These are phyloP conservation scores for Hyaloscypha hepaticicola DNA, from an alignment of 495 filamentous ascomycete genomes.

Conservation along the genomic window DNA sequence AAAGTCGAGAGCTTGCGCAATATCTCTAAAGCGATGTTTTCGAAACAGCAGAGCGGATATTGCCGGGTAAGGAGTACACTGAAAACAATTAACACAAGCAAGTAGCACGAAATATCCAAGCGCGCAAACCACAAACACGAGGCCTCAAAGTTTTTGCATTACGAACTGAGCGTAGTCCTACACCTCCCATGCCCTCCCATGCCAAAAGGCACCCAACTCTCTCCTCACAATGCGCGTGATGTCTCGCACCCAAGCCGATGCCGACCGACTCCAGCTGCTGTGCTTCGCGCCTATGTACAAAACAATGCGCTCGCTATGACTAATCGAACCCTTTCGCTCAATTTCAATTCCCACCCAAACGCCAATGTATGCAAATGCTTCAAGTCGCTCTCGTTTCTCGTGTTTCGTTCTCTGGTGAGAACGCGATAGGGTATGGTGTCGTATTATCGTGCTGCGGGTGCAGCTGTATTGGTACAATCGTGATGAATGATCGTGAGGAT, in stretches of 20 bases:
- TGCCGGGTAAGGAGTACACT: too few relatives aligned
- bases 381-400: background rate
- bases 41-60: too few relatives aligned
- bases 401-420: background rate
- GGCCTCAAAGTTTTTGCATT: background rate
- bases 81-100: too few relatives aligned
- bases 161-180: background rate
- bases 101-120: too few relatives aligned
- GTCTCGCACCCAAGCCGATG: background rate
- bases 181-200: background rate
- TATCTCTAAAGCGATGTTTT: too few relatives aligned
- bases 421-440: background rate
- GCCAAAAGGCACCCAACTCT: background rate
- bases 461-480: background rate
- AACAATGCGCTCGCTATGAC: slow-evolving; percentile 15
- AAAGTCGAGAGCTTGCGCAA: too few relatives aligned
- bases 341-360: slow-evolving; percentile 7
- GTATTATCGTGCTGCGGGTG: background rate
- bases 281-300: slow-evolving; percentile 10
- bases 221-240: background rate
- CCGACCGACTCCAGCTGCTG: background rate
- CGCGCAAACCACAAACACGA: too few relatives aligned
- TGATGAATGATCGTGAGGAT: background rate
- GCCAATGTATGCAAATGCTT: slow-evolving; percentile 16
- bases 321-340: background rate